Evolutionary conservation across 2,329 filamentous ascomycete species (phyloP).

Genomic region (Claviceps sp.): DNA sequence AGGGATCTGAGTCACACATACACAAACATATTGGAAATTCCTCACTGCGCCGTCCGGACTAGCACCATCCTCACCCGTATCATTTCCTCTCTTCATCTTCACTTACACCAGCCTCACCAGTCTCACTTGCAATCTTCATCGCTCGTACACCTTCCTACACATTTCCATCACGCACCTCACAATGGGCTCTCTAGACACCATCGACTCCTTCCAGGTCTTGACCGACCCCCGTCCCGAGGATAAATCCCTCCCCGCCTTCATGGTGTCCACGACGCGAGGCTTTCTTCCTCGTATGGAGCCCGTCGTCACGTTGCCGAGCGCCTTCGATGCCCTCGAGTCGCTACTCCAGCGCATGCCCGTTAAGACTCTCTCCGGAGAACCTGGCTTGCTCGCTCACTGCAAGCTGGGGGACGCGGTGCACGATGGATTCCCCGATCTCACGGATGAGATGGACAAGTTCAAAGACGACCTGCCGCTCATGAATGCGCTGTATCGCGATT

Average conservation of each 20-base stretch:
- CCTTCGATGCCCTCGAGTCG: slow-evolving; percentile 60
- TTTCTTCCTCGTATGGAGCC: slow-evolving; percentile 60
- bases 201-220: slow-evolving; percentile 43
- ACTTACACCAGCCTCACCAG: neutral
- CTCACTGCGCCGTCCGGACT: too few species aligned
- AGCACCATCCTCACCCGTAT: too few species aligned
- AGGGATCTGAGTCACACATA: neutral
- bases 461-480: slow-evolving; percentile 61
- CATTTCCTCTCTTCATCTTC: neutral
- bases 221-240: slow-evolving; percentile 49
- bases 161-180: slow-evolving; percentile 7
- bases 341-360: slow-evolving; percentile 70
- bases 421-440: slow-evolving; percentile 64
- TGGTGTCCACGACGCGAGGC: slow-evolving; percentile 62
- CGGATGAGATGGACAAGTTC: slow-evolving; percentile 57
- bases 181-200: slow-evolving; percentile 28
- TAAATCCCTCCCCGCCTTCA: slow-evolving; percentile 56
- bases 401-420: slow-evolving; percentile 64
- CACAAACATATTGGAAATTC: neutral
- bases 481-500: slow-evolving; percentile 83
- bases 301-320: slow-evolving; percentile 49
- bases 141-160: neutral
- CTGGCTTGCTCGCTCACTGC: slow-evolving; percentile 64
- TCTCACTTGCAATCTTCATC: neutral
- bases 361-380: slow-evolving; percentile 55